phyloP scores from a whole-genome alignment of 331 rosid species.

The Cydonia oblonga region DNA sequence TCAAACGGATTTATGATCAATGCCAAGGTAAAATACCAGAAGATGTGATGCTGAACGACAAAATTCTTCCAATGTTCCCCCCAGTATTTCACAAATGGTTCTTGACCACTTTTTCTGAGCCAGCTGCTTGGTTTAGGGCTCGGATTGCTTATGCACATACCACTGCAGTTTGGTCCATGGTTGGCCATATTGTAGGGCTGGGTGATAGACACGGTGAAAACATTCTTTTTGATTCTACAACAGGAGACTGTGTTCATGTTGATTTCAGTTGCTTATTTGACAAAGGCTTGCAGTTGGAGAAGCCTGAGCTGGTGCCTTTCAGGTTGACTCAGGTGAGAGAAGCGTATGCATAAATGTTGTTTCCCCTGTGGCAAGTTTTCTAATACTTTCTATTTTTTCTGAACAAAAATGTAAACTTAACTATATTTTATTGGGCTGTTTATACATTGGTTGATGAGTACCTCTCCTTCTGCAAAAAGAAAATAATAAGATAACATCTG shows the following conservation, averaged over 20 bases:
- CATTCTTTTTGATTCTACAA: slow-evolving; percentile 88
- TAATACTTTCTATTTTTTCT: not conserved
- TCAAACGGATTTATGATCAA: slow-evolving; percentile 82
- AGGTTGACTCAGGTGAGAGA: slow-evolving; percentile 84
- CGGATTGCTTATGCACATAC: slow-evolving; percentile 94
- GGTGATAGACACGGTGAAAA: slow-evolving; percentile 98
- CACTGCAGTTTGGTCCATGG: slow-evolving; percentile 99
- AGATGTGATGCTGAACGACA: slow-evolving; percentile 71
- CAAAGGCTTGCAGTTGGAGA: slow-evolving; percentile 91
- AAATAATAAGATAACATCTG: not conserved
- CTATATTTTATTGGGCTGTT: not conserved
- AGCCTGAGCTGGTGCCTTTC: slow-evolving; percentile 96
- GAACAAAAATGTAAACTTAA: not conserved
- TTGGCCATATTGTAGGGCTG: slow-evolving; percentile 94
- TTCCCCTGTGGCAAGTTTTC: not conserved
- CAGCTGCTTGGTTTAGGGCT: slow-evolving; percentile 98
- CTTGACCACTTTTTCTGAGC: slow-evolving; percentile 88
- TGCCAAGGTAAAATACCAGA: slow-evolving; percentile 78
- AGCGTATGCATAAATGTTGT: slow-evolving; percentile 4
- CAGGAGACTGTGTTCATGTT: slow-evolving; percentile 93
- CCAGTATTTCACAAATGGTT: slow-evolving; percentile 92
- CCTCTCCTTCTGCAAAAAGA: not conserved
- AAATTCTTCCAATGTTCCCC: slow-evolving; percentile 94
- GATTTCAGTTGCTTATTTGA: slow-evolving; percentile 98
- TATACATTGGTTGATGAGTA: not conserved